Percentiles rank a stretch among this genome's conserved stretches.
Evolutionary conservation across 352 stramenopile species (phyloP).

Genomic region (Hyphochytrium catenoides): DNA sequence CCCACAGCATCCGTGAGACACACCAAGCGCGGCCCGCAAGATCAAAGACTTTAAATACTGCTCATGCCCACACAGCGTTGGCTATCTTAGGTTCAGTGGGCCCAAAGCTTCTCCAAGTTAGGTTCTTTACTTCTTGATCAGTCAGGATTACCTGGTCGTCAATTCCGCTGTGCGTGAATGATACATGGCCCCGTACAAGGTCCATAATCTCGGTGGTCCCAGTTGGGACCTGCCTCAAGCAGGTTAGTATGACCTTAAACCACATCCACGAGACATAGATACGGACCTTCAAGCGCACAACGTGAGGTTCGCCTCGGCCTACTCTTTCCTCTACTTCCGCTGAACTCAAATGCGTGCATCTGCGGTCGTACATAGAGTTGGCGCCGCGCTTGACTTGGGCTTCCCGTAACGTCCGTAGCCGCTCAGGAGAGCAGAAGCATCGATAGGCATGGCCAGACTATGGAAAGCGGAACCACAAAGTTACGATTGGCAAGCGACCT

Average conservation of each 20-base stretch:
- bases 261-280: too few relatives aligned
- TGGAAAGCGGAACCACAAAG: background rate
- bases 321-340: slow-evolving; percentile 66
- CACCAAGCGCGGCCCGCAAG: too few relatives aligned
- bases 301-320: slow-evolving; percentile 60
- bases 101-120: too few relatives aligned
- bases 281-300: slow-evolving; percentile 86
- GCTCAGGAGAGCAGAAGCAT: slow-evolving; percentile 88
- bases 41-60: too few relatives aligned
- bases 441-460: slow-evolving; percentile 77
- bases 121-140: background rate
- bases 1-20: background rate
- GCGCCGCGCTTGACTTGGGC: slow-evolving; percentile 66
- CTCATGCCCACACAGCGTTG: too few relatives aligned
- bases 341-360: slow-evolving; percentile 73
- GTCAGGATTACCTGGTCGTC: slow-evolving; percentile 52
- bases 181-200: slow-evolving; percentile 76
- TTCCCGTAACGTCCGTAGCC: slow-evolving; percentile 70
- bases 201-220: slow-evolving; percentile 84
- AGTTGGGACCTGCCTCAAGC: slow-evolving; percentile 15
- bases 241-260: too few relatives aligned
- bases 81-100: too few relatives aligned
- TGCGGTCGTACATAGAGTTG: slow-evolving; percentile 88
- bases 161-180: slow-evolving; percentile 58
- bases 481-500: too few relatives aligned